A percentile compares a stretch with the other conserved stretches of the same genome.
Conservation (phyloP, 306 rosid genomes). For the Elaeagnus macrophylla region DNA sequence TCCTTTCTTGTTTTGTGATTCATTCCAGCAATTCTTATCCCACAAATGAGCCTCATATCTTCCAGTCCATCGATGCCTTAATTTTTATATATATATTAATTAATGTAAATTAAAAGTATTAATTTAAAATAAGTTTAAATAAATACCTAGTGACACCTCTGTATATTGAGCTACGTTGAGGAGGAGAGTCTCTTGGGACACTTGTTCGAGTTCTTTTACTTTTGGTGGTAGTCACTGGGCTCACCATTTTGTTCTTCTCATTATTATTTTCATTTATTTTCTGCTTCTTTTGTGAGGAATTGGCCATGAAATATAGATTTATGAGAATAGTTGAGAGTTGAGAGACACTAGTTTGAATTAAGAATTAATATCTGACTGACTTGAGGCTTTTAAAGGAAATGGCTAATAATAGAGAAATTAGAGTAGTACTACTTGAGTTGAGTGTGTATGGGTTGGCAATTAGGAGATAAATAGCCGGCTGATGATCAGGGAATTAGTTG, state of each 20-base stretch:
- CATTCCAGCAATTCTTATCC: constrained; percentile 86
- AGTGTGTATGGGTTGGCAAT: constrained; percentile 4
- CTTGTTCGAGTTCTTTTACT: constrained; percentile 53
- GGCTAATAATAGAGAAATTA: no score
- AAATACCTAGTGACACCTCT: constrained; percentile 85
- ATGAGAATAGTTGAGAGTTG: not conserved
- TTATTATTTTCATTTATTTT: constrained; percentile 20
- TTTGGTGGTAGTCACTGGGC: constrained; percentile 14
- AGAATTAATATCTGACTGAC: not conserved
- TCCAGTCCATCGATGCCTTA: constrained; percentile 80
- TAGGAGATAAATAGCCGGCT: constrained; percentile 19
- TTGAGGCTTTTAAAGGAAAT: constrained; percentile 9
- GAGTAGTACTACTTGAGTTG: not conserved
- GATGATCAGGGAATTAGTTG: constrained; percentile 1
- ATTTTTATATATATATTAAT: no score
- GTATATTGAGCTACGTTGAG: constrained; percentile 66
- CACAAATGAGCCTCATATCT: constrained; percentile 86
- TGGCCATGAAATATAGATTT: constrained; percentile 40
- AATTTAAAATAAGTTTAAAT: no score
- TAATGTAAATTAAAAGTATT: no score
- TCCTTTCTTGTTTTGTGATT: constrained; percentile 76
- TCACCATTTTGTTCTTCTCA: constrained; percentile 7
- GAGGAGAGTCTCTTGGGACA: constrained; percentile 52
- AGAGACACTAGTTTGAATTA: not conserved
- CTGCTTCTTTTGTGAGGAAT: constrained; percentile 36